Percentiles rank a stretch among this genome's conserved stretches.
These are phyloP conservation scores for Penicillium sp. DNA, from an alignment of 2,329 filamentous ascomycete species.

Conservation along the genomic window DNA sequence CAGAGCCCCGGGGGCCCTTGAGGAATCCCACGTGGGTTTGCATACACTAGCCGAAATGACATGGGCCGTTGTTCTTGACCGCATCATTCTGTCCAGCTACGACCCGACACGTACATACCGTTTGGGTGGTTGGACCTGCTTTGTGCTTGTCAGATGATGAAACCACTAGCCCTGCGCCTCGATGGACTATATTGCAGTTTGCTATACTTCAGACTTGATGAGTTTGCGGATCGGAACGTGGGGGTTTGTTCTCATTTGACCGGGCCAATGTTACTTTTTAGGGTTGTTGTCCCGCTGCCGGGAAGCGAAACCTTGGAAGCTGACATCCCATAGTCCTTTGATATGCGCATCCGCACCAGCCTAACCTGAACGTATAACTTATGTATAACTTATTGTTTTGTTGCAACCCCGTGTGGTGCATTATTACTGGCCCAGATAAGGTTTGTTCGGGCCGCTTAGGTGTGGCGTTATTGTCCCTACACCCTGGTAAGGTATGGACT, in stretches of 20 bases:
- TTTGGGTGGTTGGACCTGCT: background rate
- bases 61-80: constrained; percentile 15
- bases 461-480: constrained; percentile 1
- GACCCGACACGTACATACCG: constrained; percentile 6
- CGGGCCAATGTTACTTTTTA: background rate
- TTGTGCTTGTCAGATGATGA: background rate
- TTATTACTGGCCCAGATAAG: background rate
- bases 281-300: background rate
- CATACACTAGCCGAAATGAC: constrained; percentile 1
- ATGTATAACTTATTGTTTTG: background rate
- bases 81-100: constrained; percentile 4
- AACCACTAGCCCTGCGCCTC: background rate
- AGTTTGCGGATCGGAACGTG: background rate
- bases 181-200: background rate
- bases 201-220: background rate
- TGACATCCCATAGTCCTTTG: background rate
- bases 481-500: background rate
- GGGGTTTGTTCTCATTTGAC: background rate
- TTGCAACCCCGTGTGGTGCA: background rate
- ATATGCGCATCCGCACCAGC: background rate
- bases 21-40: constrained; percentile 19
- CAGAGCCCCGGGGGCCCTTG: background rate
- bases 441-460: background rate
- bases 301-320: background rate
- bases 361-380: background rate